Evolutionary conservation across 768 basidiomycete genomes (phyloP), one percentile per base, ranked within the genome.

Genomic region (Lepiota venenata): DNA sequence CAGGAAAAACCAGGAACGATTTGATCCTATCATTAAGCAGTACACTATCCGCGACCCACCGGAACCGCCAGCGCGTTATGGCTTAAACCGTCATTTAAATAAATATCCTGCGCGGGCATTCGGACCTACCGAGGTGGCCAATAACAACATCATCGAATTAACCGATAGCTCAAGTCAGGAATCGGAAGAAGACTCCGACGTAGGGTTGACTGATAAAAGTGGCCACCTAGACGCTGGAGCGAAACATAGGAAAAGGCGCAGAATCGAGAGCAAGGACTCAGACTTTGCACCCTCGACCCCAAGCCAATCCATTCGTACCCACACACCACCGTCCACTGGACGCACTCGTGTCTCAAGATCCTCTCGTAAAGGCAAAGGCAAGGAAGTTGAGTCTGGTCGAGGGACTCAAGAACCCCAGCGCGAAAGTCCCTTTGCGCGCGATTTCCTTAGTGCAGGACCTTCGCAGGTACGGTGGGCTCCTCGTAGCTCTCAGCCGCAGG

Each of bases 21-120:
- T 80, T 36, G 68, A 81, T 47, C 22, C 6, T 10, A 51, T 56
- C n/a, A 79, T 82, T 47, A 57, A 59, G 0, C 29, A 57, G 16
- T 58, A 48, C 55, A 20, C 15, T 36, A 27, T 44, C 66, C 42
- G 63, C 65, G 22, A 65, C 72, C 16, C 58, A 49, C 9, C 56
- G 39, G 12, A 66, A 69, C 32, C 67, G 70, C 22, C 54, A 45
- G 46, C 53, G 35, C 21, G 11, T 8, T 55, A 55, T 22, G 14
- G 29, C 15, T 2, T 71, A 69, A 61, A 42, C 1, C 27, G 63
- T 59, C 47, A 66, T 63, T 56, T 63, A 62, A 48, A 64, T 45
- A 56, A 50, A 55, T 41, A 56, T 27, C 35, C 44, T 42, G 37
- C 21, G 21, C 14, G 10, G 38, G 41, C 42, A 8, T 10, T 46